Percentiles rank a stretch among this genome's conserved stretches.
Conservation (phyloP, 2,329 filamentous ascomycete species). For the Scedosporium apiospermum region DNA sequence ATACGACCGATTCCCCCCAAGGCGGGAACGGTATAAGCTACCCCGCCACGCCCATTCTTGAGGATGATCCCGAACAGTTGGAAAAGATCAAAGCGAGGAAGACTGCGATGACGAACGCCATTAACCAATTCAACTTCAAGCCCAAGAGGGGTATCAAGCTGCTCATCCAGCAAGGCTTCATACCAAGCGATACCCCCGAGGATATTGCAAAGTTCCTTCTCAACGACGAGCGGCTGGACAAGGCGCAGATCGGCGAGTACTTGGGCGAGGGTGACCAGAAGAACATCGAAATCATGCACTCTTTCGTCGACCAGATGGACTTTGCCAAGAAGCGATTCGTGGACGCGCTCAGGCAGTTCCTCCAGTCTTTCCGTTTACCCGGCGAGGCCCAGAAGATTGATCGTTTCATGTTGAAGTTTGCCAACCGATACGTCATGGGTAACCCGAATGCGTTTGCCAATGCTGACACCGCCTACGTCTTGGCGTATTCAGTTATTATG, state of each 20-base stretch:
- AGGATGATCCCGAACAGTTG: constrained; percentile 90
- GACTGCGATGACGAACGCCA: constrained; percentile 80
- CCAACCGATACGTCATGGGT: constrained; percentile 85
- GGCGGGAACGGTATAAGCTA: constrained; percentile 45
- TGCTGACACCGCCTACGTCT: constrained; percentile 91
- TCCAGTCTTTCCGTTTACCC: constrained; percentile 89
- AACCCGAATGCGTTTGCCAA: constrained; percentile 98
- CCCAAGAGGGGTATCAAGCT: constrained; percentile 87
- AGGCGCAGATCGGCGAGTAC: constrained; percentile 86
- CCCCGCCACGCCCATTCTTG: constrained; percentile 53
- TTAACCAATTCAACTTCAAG: constrained; percentile 94
- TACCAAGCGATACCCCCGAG: constrained; percentile 63
- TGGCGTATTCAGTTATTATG: constrained; percentile 94
- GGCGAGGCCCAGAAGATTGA: constrained; percentile 98
- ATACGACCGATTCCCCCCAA: constrained; percentile 1
- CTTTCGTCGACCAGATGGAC: constrained; percentile 92
- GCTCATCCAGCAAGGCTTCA: constrained; percentile 77
- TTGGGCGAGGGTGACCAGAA: constrained; percentile 87
- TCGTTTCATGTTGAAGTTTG: constrained; percentile 98
- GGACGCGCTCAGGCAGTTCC: constrained; percentile 79
- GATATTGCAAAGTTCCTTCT: constrained; percentile 81
- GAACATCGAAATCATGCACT: constrained; percentile 96
- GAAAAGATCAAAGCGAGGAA: constrained; percentile 92
- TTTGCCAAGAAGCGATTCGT: constrained; percentile 88
- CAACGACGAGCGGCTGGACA: constrained; percentile 76